Conservation (phyloP, 2,329 filamentous ascomycete genomes). For the Diaporthe aspalathi region DNA sequence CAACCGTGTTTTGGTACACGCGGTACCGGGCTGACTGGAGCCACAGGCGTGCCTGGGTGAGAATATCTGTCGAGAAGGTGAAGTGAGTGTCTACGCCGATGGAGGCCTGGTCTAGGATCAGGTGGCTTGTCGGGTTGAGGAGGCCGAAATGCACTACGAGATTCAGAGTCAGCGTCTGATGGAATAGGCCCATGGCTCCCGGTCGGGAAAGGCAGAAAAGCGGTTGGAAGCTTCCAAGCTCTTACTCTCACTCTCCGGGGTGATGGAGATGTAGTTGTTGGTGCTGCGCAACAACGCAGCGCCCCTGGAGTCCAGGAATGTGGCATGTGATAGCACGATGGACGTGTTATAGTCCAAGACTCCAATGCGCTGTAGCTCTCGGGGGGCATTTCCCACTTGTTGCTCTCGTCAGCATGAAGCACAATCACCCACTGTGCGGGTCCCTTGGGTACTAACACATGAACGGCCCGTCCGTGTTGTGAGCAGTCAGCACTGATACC, state of each 20-base stretch:
- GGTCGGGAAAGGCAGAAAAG: neutral
- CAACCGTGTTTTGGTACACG: slow-evolving; percentile 53
- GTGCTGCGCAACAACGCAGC: slow-evolving; percentile 56
- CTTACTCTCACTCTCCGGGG: slow-evolving; percentile 64
- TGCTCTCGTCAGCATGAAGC: neutral
- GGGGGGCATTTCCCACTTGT: slow-evolving; percentile 1
- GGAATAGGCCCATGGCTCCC: neutral
- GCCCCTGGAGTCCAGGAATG: slow-evolving; percentile 55
- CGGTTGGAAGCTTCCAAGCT: too few relatives aligned
- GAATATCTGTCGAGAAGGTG: slow-evolving; percentile 61
- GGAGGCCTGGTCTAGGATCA: slow-evolving; percentile 61
- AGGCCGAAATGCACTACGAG: slow-evolving; percentile 63
- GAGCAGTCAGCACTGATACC: neutral
- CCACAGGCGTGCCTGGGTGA: slow-evolving; percentile 66
- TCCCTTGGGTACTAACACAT: slow-evolving; percentile 1
- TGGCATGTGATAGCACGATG: slow-evolving; percentile 64
- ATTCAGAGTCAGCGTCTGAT: neutral
- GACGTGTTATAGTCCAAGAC: slow-evolving; percentile 59
- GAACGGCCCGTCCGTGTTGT: neutral
- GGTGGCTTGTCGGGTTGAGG: slow-evolving; percentile 55
- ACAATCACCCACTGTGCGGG: neutral
- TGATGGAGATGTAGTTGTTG: slow-evolving; percentile 67
- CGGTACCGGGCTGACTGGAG: slow-evolving; percentile 57
- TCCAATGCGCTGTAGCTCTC: slow-evolving; percentile 34
- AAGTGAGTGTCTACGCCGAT: slow-evolving; percentile 67